Conservation (phyloP, 192 early-diverging fungal genomes). For the Coemansia sp. region DNA sequence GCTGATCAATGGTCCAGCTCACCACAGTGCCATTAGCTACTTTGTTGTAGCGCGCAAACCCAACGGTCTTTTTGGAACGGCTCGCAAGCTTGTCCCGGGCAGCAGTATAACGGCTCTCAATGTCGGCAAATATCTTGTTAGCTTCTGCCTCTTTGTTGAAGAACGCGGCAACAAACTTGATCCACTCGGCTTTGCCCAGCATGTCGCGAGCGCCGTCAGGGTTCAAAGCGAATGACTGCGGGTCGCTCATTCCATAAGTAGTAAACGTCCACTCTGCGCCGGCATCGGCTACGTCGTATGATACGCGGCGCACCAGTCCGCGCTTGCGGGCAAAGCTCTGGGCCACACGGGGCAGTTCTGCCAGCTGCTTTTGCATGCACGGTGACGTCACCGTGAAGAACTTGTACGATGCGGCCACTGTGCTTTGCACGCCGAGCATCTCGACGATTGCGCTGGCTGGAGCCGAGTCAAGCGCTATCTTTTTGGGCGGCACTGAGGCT, state of each 20-base stretch:
- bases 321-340: constrained; percentile 30
- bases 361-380: constrained; percentile 58
- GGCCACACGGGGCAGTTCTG: constrained; percentile 33
- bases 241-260: constrained; percentile 54
- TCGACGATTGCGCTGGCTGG: constrained; percentile 52
- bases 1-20: constrained; percentile 45
- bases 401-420: constrained; percentile 44
- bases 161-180: constrained; percentile 45
- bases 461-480: constrained; percentile 43
- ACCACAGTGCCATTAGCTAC: constrained; percentile 43
- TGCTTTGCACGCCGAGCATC: constrained; percentile 29
- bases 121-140: constrained; percentile 38
- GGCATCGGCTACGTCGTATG: constrained; percentile 47
- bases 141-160: constrained; percentile 45
- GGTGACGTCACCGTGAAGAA: constrained; percentile 46
- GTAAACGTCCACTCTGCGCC: constrained; percentile 58
- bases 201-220: constrained; percentile 39
- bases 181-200: constrained; percentile 50
- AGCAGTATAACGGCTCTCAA: constrained; percentile 38
- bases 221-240: constrained; percentile 41
- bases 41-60: constrained; percentile 49
- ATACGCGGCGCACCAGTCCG: constrained; percentile 33
- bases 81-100: constrained; percentile 20
- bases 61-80: constrained; percentile 23
- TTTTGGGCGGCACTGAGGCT: constrained; percentile 34